Percentiles rank a stretch among this genome's conserved stretches.
Conservation (phyloP, 768 basidiomycete species). For the Austroboletus eburneus region DNA sequence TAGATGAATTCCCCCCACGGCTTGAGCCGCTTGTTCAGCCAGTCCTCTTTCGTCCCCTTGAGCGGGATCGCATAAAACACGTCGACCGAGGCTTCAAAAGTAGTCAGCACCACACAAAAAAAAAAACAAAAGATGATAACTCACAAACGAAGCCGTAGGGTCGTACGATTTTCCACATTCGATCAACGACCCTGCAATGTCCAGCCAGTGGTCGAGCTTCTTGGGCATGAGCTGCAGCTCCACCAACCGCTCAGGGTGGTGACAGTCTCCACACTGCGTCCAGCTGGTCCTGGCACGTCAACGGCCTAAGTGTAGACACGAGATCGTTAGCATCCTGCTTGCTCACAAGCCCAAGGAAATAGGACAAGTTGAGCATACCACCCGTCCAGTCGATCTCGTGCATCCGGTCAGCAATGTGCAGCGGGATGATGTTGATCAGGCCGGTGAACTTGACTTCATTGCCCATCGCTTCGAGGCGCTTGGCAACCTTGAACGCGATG, state of each 20-base stretch:
- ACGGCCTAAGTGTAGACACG: neutral
- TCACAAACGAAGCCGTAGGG: constrained; percentile 24
- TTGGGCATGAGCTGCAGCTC: neutral
- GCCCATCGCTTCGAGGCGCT: neutral
- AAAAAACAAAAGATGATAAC: constrained; percentile 11
- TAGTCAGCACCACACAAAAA: too few relatives aligned
- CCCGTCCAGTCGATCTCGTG: neutral
- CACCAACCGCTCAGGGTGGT: neutral
- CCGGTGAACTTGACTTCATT: neutral
- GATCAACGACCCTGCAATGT: constrained; percentile 28
- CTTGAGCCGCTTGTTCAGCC: neutral
- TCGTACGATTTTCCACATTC: constrained; percentile 29
- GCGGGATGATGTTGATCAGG: neutral
- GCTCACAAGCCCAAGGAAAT: neutral
- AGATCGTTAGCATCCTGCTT: neutral
- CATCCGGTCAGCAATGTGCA: neutral
- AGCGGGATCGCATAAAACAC: neutral
- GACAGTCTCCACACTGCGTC: neutral
- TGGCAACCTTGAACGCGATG: neutral
- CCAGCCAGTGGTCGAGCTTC: neutral
- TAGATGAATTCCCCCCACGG: neutral
- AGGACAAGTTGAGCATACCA: neutral
- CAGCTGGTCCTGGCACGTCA: neutral
- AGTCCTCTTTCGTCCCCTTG: neutral
- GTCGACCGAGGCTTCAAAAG: neutral